Evolutionary conservation across 2,329 filamentous ascomycete genomes (phyloP).

Genomic region (Talaromyces sp.): DNA sequence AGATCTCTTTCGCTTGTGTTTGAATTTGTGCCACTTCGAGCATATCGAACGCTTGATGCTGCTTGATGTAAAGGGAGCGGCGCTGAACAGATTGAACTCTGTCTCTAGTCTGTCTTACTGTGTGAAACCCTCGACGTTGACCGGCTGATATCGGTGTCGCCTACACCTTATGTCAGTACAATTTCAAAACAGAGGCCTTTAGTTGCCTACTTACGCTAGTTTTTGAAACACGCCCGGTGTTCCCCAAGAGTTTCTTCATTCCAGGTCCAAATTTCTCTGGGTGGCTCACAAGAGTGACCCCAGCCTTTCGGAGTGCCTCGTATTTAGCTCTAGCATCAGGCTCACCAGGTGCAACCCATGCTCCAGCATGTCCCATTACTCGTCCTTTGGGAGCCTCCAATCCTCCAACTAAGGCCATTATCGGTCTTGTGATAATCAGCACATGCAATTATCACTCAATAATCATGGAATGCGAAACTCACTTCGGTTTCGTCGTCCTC

Average conservation of each 20-base stretch:
- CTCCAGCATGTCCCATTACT: constrained; percentile 77
- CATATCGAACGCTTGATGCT: constrained; percentile 53
- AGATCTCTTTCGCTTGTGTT: constrained; percentile 37
- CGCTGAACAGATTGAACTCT: constrained; percentile 33
- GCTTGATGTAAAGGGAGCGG: constrained; percentile 55
- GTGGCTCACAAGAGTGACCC: constrained; percentile 69
- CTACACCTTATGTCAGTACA: constrained; percentile 19
- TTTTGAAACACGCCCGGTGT: constrained; percentile 28
- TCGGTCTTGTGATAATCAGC: constrained; percentile 53
- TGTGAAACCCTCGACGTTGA: constrained; percentile 54
- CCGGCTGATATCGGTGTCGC: constrained; percentile 21
- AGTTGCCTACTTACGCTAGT: constrained; percentile 21
- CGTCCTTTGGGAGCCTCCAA: constrained; percentile 59
- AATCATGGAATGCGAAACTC: constrained; percentile 26
- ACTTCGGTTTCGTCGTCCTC: constrained; percentile 61
- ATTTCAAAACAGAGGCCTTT: constrained; percentile 14
- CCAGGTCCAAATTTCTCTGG: constrained; percentile 69
- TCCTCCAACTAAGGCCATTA: constrained; percentile 68
- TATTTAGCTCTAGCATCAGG: constrained; percentile 64
- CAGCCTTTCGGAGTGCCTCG: constrained; percentile 61
- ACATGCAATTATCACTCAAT: not conserved
- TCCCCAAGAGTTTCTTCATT: constrained; percentile 59
- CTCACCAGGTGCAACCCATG: constrained; percentile 66
- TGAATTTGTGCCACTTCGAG: constrained; percentile 52
- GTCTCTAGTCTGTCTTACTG: constrained; percentile 29